Conservation (phyloP, 2,329 filamentous ascomycete species). For the Pseudogymnoascus sp. region DNA sequence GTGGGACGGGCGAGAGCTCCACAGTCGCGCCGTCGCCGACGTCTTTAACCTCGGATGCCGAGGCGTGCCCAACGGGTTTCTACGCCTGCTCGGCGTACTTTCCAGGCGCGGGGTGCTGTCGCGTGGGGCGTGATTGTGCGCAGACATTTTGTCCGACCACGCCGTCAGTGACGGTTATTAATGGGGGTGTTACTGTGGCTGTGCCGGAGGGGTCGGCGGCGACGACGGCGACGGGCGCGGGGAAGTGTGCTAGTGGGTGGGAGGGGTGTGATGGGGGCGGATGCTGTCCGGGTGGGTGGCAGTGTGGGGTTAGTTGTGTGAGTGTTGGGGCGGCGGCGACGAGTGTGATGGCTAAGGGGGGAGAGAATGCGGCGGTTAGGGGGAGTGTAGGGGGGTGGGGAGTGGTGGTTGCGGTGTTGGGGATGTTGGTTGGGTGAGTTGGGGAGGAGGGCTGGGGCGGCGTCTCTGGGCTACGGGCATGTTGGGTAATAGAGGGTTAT, state of each 20-base stretch:
- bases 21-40: slow-evolving; percentile 25
- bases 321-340: slow-evolving; percentile 46
- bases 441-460: neutral
- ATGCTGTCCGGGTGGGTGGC: slow-evolving; percentile 74
- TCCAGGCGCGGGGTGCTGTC: slow-evolving; percentile 73
- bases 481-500: neutral
- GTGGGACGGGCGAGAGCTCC: slow-evolving; percentile 36
- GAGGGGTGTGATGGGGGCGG: slow-evolving; percentile 65
- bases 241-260: slow-evolving; percentile 71
- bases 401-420: neutral
- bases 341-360: slow-evolving; percentile 22
- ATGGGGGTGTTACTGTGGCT: slow-evolving; percentile 61
- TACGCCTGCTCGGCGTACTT: slow-evolving; percentile 82
- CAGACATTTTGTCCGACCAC: slow-evolving; percentile 66
- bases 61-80: slow-evolving; percentile 75
- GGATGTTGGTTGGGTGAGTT: neutral
- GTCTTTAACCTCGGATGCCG: slow-evolving; percentile 20
- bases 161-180: slow-evolving; percentile 55
- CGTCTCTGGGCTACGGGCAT: neutral
- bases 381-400: neutral
- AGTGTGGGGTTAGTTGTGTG: slow-evolving; percentile 68
- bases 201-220: slow-evolving; percentile 46
- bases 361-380: neutral
- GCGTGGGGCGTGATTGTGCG: slow-evolving; percentile 76
- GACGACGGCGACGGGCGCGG: slow-evolving; percentile 29